Evolutionary conservation across 495 filamentous ascomycete genomes (phyloP), one percentile per base, ranked within the genome.

Genomic region (Rusavskia elegans): DNA sequence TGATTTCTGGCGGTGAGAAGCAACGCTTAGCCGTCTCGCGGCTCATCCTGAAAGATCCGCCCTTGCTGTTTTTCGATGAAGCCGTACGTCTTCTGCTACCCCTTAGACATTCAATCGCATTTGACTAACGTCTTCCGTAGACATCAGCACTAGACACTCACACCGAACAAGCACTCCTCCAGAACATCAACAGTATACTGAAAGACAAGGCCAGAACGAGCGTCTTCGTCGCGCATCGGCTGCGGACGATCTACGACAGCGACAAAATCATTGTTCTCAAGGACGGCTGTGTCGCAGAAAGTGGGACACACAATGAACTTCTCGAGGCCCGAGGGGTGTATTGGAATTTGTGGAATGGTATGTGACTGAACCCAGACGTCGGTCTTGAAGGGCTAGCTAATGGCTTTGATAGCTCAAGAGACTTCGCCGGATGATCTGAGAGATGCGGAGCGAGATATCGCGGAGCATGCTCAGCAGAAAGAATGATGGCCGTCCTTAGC

Each of bases 1-100:
- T 97, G 92, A 96, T 97, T 17, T 90, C 85, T 3, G 92, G 89
- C 8, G 92, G 92, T 32, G 92, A 98, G 69, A 97, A 97, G 66
- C 92, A 98, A 63, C 79, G 92, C 5, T 68, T 98, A 30, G 92
- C 93, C 2, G 80, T 98, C 20, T 85, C 87, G 6, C 73, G 92
- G 30, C 63, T 97, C 36, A 74, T 98, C 1, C 68, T 98, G 42
- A 98, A 98, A 59, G 87, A 98, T 58, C 90, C 92, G 0, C 84
- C 88, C 6, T 67, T 97, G 35, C 69, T 97, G 1, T 97, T 98
- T 76, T 97, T 97, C 57, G 92, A 98, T 60, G 92, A 98, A 71
- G 92, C 92, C 41, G 80, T 82, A 68, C 61, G 77, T 73, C 5
- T 17, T 56, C 44, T 41, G 25, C 14, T 39, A n/a, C n/a, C n/a